Evolutionary conservation across 1,284 basidiomycete species (phyloP), one percentile per base, ranked within the genome.

Genomic region (Cutaneotrichosporon dermatis): DNA sequence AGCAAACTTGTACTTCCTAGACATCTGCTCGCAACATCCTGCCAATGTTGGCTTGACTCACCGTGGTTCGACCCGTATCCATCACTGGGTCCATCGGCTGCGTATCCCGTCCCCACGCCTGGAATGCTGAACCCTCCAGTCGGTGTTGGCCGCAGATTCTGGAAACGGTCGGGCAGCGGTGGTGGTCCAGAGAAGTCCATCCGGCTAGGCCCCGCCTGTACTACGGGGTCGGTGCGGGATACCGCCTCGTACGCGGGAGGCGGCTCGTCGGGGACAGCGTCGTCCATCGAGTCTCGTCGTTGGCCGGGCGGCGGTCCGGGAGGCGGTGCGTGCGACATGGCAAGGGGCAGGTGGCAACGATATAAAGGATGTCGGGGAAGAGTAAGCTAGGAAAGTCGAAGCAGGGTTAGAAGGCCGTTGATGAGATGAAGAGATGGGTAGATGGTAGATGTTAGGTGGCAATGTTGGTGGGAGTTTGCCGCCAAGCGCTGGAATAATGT

Each of bases 131-230:
- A 52, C 6, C 65, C 71, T 58, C 61, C 61, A 1, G 64, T 62
- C 16, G 60, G 54, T n/a, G 57, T 63, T 25, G 44, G 51, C 11
- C 43, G 44, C 40, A 55, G 51, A 10, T 25, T 41, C 36, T 49
- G 51, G 10, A 69, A 44, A 13, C 70, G 62, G 35, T 75, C 69
- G 4, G 76, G 72, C 57, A 76, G 57, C 3, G 75, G 76, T 12
- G 76, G 76, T 6, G 76, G 75, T n/a, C 76, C 76, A 0, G 69
- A 72, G 51, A 76, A 78, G 58, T 76, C 74, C 67, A 74, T 71
- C 4, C 69, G 60, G 13, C 53, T 34, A 7, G 76, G 76, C 8
- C 76, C 76, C 6, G 68, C 53, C 6, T 62, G 58, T 9, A 78
- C 33, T 1, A 65, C 61, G 9, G 64, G 62, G 49, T 58, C 62